Evolutionary conservation across 352 stramenopile species (phyloP).

Genomic region (Stramenopiles sp.): DNA sequence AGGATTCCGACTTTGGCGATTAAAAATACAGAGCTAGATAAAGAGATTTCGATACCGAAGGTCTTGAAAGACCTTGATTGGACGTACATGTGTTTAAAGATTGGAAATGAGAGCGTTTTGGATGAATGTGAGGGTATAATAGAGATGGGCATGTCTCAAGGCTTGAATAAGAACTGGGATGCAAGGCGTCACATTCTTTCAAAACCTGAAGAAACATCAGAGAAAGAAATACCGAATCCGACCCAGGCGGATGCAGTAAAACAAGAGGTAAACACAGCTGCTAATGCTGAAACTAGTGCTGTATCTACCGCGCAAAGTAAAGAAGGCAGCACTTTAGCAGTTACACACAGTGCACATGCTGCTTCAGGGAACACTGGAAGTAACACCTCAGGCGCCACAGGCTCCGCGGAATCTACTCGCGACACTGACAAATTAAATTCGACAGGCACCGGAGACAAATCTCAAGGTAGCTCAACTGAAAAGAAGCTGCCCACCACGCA

Average conservation of each 20-base stretch:
- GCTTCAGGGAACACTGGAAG: too few species aligned
- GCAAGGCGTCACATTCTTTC: background rate
- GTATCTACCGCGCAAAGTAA: too few species aligned
- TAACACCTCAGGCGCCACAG: too few species aligned
- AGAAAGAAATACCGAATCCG: background rate
- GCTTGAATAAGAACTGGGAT: slow-evolving; percentile 10
- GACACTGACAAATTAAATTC: too few species aligned
- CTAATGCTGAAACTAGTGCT: too few species aligned
- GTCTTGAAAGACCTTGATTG: background rate
- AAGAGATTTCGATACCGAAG: background rate
- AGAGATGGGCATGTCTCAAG: background rate
- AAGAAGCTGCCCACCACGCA: too few species aligned
- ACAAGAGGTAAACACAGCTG: too few species aligned
- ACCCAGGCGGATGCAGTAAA: background rate
- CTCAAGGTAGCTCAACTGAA: too few species aligned
- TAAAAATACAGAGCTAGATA: background rate
- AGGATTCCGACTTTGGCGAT: slow-evolving; percentile 4
- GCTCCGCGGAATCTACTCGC: too few species aligned
- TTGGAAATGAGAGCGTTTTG: background rate
- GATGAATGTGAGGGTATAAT: background rate
- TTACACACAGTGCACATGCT: too few species aligned
- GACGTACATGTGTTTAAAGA: background rate
- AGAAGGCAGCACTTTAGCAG: too few species aligned
- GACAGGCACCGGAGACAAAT: too few species aligned
- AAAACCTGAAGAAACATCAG: background rate